Base-by-base conservation (phyloP, 2,329 filamentous ascomycete genomes). In the Aspergillus uvarum region DNA sequence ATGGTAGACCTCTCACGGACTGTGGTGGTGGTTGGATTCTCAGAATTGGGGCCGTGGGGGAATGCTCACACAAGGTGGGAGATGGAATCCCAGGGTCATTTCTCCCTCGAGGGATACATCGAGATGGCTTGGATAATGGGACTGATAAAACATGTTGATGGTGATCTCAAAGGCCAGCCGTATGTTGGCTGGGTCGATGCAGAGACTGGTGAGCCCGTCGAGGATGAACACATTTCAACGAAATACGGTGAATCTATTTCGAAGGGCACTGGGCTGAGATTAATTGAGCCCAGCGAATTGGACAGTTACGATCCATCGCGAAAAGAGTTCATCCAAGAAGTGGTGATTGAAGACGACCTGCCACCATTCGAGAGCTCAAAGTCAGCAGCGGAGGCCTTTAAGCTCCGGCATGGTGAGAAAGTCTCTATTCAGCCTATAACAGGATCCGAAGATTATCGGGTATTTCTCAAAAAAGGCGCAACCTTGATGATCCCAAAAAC, bases 51-150 rank as follows among this genome's bases (percentile, higher is more conserved):
- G 14, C 95, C 95, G 7, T 99, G 95, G 95, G 95, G 95, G 81
- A 99, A 98, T 82, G 92, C 95, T 5, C 89, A 95, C 70, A 98
- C 95, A 50, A 88, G 95, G 64, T 99, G 95, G 95, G 94, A 99
- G 82, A 99, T 99, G 92, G 95, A 99, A 77, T 92, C 95, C 1
- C 88, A 92, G 66, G 95, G 95, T 72, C 85, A 96, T 72, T 98
- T 99, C 82, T 98, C 94, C 5, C 85, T 99, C 14, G 95, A 99
- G 77, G 95, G 95, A 31, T 98, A 94, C 72, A 89, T 99, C 62
- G 95, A 99, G 79, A 99, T 99, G 94, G 92, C 95, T 26, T 99
- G 95, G 95, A 91, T 99, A 76, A 99, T 98, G 93, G 95, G 95
- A 73, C 86, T 98, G 60, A 98, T 99, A 82, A 96, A 93, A 84